Conservation (phyloP, 192 early-diverging fungal genomes). For the Dissophora globulifera region DNA sequence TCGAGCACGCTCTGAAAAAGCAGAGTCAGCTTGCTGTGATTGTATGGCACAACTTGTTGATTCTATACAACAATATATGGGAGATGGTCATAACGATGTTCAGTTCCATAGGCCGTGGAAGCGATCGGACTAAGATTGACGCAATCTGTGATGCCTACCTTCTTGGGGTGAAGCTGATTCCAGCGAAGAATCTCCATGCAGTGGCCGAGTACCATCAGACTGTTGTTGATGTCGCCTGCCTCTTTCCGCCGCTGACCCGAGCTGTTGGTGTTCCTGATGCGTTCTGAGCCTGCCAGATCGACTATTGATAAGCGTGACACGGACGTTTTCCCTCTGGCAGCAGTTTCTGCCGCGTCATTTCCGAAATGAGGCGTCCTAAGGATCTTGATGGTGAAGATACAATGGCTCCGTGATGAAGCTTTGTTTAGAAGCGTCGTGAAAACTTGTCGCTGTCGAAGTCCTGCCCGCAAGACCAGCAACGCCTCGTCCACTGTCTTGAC, state of each 20-base stretch:
- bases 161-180: conserved; percentile 56
- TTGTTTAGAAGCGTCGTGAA: conserved; percentile 67
- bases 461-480: conserved; percentile 64
- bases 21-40: conserved; percentile 75
- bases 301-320: conserved; percentile 68
- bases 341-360: conserved; percentile 54
- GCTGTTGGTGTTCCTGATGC: conserved; percentile 62
- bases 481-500: conserved; percentile 68
- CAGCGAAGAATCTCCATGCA: conserved; percentile 71
- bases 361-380: conserved; percentile 64
- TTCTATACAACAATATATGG: not conserved
- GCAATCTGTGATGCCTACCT: conserved; percentile 52
- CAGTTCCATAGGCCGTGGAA: no score
- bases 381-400: conserved; percentile 74
- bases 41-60: conserved; percentile 65
- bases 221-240: conserved; percentile 75
- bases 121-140: no score
- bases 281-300: conserved; percentile 78
- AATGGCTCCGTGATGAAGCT: conserved; percentile 70
- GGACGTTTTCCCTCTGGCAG: conserved; percentile 48
- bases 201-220: conserved; percentile 76
- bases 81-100: no score
- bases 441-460: conserved; percentile 67
- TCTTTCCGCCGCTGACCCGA: conserved; percentile 69
- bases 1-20: conserved; percentile 72